Evolutionary conservation across 2,329 filamentous ascomycete species (phyloP), one percentile per base, ranked within the genome.

Genomic region (Alternaria sp.): DNA sequence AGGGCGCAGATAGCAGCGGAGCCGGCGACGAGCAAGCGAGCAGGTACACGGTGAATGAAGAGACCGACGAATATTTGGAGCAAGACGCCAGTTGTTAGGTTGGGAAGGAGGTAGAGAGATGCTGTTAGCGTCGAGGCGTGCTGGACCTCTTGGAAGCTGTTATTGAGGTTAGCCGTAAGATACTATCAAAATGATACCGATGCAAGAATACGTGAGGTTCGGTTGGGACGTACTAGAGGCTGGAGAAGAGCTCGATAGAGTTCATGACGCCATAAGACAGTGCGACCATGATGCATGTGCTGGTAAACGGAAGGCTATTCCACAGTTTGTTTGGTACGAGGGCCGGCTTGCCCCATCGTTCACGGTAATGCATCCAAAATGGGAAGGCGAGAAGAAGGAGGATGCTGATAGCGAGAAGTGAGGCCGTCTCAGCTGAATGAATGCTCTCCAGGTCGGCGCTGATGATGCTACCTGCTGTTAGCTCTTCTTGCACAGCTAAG

Each of bases 281-380:
- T 1, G 75, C 62, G 7, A 80, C 74, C 67, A 68, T 83, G 9
- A 82, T 68, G 67, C 86, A 88, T 5, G 85, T 82, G 23, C 76
- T 80, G 0, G 84, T 80, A 64, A 89, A 89, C 0, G 81, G 72
- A 0, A 72, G 66, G 44, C 85, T 87, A 24, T 73, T 80, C 87
- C 87, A 89, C 0, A 89, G 57, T 3, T 54, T 57, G 56, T 74
- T 73, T 0, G 71, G 72, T 4, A 74, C 59, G 2, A 75, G 71
- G 23, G 70, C 69, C 17, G 68, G 55, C 36, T 65, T 60, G 5
- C 61, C 62, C 11, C 44, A 33, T 11, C 54, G 54, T 14, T 59
- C 61, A 11, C 69, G 70, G 50, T 69, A 65, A 21, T 79, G 57
- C 71, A 74, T 73, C 72, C 72, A 74, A 3, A 62, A 26, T 4